Evolutionary conservation across 225 moss, liverwort and hornwort genomes (phyloP).

Genomic region (Pleurozium schreberi): DNA sequence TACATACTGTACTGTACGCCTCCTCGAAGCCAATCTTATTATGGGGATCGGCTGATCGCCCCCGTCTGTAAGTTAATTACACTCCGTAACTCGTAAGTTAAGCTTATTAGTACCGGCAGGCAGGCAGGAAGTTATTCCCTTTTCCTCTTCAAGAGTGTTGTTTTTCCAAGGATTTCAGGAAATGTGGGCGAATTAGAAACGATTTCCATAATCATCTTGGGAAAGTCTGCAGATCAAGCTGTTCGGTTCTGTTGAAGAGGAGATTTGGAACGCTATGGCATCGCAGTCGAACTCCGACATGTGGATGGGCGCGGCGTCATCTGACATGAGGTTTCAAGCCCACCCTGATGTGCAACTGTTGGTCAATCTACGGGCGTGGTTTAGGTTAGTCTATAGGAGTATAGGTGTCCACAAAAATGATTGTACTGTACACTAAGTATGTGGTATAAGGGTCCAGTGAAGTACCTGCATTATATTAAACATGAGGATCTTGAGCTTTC

Average conservation of each 20-base stretch:
- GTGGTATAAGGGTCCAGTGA: neutral
- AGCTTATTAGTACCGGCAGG: neutral
- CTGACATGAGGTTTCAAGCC: conserved; percentile 31
- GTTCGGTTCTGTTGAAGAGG: neutral
- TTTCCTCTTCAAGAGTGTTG: neutral
- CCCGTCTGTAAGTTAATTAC: neutral
- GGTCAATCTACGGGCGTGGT: neutral
- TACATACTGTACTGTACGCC: neutral
- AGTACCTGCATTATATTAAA: neutral
- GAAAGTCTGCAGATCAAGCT: neutral
- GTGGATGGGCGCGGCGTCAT: conserved; percentile 28
- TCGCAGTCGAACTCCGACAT: conserved; percentile 24
- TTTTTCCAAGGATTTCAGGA: neutral
- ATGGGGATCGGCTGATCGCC: neutral
- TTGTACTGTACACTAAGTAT: neutral
- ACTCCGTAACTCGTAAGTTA: no score
- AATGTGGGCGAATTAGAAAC: neutral
- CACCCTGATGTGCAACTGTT: neutral
- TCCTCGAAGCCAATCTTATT: conserved; percentile 12
- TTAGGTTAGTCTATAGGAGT: neutral
- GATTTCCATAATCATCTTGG: neutral
- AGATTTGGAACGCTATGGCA: neutral
- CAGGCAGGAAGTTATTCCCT: neutral
- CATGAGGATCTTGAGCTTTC: neutral
- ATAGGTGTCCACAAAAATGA: neutral